Conservation (phyloP, 345 rosid species). For the Populus deltoides region DNA sequence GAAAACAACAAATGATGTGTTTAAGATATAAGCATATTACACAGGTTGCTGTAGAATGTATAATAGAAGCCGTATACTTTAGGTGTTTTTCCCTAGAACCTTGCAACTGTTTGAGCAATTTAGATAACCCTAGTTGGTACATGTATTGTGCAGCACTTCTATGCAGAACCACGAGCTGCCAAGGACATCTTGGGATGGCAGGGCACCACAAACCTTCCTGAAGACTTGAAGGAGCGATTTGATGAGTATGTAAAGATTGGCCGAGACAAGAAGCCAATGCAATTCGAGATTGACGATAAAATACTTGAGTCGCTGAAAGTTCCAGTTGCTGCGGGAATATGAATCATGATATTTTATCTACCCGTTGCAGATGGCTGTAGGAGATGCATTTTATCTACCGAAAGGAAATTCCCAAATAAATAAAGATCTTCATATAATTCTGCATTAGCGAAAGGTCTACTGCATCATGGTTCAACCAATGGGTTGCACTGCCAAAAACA, state of each 20-base stretch:
- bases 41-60: background rate
- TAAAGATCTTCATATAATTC: background rate
- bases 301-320: conserved; percentile 73
- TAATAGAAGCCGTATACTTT: background rate
- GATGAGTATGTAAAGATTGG: conserved; percentile 78
- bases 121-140: background rate
- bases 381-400: background rate
- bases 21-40: background rate
- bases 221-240: conserved; percentile 78
- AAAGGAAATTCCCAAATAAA: background rate
- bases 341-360: background rate
- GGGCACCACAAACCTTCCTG: conserved; percentile 62
- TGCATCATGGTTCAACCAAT: background rate
- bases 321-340: conserved; percentile 51
- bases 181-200: conserved; percentile 80
- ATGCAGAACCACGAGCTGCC: conserved; percentile 93
- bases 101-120: background rate
- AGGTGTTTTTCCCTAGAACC: background rate
- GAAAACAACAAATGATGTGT: background rate
- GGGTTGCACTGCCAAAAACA: background rate
- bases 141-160: conserved; percentile 68
- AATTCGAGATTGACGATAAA: conserved; percentile 80
- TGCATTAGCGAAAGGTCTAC: background rate
- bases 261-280: conserved; percentile 72
- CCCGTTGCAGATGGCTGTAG: background rate